phyloP scores from a whole-genome alignment of 2,329 filamentous ascomycete genomes.

The Sporothrix pallida region DNA sequence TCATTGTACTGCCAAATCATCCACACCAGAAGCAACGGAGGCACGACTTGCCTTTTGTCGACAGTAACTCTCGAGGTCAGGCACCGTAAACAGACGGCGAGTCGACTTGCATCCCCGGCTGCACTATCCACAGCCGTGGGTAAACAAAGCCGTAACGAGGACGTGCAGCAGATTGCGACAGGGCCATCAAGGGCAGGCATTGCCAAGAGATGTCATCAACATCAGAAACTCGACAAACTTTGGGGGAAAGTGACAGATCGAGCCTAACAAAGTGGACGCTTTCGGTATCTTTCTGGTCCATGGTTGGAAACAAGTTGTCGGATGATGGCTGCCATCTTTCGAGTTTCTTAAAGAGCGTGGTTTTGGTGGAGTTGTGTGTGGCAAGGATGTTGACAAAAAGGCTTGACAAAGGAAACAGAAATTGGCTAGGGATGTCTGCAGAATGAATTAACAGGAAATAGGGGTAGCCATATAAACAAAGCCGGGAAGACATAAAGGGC shows the following conservation, averaged over 20 bases:
- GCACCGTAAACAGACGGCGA: neutral
- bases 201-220: constrained; percentile 2
- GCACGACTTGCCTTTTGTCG: neutral
- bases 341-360: too few species aligned
- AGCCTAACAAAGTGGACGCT: too few species aligned
- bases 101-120: neutral
- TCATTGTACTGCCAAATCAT: too few species aligned
- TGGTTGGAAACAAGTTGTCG: neutral
- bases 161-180: neutral
- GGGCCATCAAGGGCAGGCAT: neutral
- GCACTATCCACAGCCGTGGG: neutral
- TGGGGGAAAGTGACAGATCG: neutral
- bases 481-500: too few species aligned
- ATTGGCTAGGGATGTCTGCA: too few species aligned
- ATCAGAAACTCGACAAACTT: neutral
- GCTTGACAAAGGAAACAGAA: too few species aligned
- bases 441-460: too few species aligned
- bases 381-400: too few species aligned
- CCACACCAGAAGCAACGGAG: too few species aligned
- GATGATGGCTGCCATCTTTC: too few species aligned
- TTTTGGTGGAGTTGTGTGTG: too few species aligned
- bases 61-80: neutral
- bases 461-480: too few species aligned
- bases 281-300: neutral
- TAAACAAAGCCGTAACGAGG: neutral